Conservation (phyloP, 2,329 filamentous ascomycete species). For the Paracamarosporium sp. region DNA sequence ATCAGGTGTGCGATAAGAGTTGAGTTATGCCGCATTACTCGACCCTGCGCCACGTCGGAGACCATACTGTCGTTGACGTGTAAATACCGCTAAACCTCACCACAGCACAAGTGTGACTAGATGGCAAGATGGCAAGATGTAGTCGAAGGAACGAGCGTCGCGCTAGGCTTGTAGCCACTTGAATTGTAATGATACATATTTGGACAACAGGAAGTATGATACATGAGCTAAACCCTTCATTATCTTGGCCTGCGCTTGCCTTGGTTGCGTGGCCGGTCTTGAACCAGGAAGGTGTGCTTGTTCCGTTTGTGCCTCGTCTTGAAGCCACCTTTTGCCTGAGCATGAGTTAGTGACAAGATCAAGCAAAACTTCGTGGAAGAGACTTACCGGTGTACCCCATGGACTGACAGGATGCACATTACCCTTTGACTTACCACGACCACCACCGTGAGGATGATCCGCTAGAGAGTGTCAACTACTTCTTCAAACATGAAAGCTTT, state of each 20-base stretch:
- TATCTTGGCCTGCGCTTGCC: slow-evolving; percentile 72
- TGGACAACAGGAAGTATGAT: slow-evolving; percentile 21
- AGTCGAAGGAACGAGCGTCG: background rate
- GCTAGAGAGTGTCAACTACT: slow-evolving; percentile 53
- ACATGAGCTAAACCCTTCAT: slow-evolving; percentile 15
- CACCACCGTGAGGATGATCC: slow-evolving; percentile 98
- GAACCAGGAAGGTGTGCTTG: slow-evolving; percentile 89
- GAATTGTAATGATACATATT: slow-evolving; percentile 28
- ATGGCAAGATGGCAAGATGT: background rate
- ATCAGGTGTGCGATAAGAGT: too few species aligned
- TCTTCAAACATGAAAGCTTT: background rate
- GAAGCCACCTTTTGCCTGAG: slow-evolving; percentile 78
- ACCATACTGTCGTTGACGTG: too few species aligned
- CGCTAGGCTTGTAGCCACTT: slow-evolving; percentile 11
- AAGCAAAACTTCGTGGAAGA: slow-evolving; percentile 40
- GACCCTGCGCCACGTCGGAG: too few species aligned
- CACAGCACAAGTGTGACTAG: background rate
- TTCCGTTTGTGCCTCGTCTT: slow-evolving; percentile 92
- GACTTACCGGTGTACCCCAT: slow-evolving; percentile 91
- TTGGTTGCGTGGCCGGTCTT: slow-evolving; percentile 83
- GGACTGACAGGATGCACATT: slow-evolving; percentile 93
- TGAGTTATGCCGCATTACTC: too few species aligned
- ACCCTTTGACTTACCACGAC: slow-evolving; percentile 99
- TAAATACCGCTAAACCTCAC: background rate
- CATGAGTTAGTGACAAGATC: slow-evolving; percentile 18